These are phyloP conservation scores for Stemphylium vesicarium DNA, from an alignment of 2,329 filamentous ascomycete species.

Conservation along the genomic window DNA sequence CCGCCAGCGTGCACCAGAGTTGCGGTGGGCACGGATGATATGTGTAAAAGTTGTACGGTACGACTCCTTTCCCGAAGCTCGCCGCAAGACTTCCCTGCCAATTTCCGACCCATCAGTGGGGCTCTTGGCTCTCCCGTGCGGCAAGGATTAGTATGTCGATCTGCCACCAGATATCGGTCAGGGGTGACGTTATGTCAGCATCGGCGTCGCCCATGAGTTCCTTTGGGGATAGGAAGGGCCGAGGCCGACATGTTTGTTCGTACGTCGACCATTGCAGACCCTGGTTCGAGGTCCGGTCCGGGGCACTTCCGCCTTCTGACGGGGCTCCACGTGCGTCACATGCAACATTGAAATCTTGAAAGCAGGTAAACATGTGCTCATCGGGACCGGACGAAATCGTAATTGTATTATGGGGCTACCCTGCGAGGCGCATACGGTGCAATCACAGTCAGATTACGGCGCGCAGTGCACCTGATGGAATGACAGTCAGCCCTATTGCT, in stretches of 20 bases:
- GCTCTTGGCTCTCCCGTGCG: background rate
- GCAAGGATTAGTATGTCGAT: constrained; percentile 3
- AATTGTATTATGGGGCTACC: too few species aligned
- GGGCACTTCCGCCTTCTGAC: background rate
- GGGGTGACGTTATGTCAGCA: constrained; percentile 9
- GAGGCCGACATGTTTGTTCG: background rate
- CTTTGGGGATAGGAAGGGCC: background rate
- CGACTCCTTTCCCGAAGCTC: constrained; percentile 13
- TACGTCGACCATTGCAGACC: background rate
- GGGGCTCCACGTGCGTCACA: background rate
- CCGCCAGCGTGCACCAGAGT: background rate
- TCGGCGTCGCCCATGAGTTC: background rate
- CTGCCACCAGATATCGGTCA: background rate
- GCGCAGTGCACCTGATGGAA: too few species aligned
- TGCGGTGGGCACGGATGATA: background rate
- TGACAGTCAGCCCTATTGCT: background rate
- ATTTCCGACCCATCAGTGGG: constrained; percentile 6
- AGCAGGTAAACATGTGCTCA: background rate
- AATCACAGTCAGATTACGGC: too few species aligned
- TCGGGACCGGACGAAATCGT: background rate
- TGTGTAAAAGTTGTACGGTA: background rate
- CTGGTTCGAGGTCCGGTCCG: background rate
- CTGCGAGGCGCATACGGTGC: too few species aligned
- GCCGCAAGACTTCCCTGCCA: constrained; percentile 3
- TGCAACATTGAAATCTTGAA: background rate